Base-by-base conservation (phyloP, 2,329 filamentous ascomycete species). In the Ophiostoma tasmaniense region DNA sequence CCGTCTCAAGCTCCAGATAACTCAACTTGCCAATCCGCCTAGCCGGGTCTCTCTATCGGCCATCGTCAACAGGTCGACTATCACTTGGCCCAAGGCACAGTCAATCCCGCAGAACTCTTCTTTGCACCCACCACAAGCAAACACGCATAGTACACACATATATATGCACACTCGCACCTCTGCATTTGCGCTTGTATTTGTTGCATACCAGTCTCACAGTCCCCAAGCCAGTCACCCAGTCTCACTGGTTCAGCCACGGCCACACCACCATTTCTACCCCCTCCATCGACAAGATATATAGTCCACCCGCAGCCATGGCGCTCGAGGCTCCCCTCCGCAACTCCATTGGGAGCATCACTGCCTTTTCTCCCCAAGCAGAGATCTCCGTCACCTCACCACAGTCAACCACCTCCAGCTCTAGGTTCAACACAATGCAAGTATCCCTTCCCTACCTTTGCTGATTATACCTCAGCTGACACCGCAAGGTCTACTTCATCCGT, bases 241-340 rank as follows among this genome's bases (percentile, higher is more conserved):
- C 55, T 59, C 52, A 30, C 64, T 65, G 22, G 39, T 22, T 4
- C 13, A 28, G 33, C 20, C 42, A n/a, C 30, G 61, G n/a, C 14
- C 59, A 37, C 14, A 25, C 35, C 22, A 25, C 42, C 22, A 45
- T 22, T 37, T 39, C 22, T 66, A 33, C 22, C 14, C 8, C 65
- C 28, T 55, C 39, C 22, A 20, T 28, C 5, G 11, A 30, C 22
- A 20, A 39, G 25, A 64, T 68, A 70, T 67, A 70, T 42, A 20
- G 14, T 25, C 37, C 35, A 45, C 64, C 10, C 25, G 61, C 13
- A 22, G 30, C 73, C 78, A 87, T 87, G 85, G 85, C 85, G 77
- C 81, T 88, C 76, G 83, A 87, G 79, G 86, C 83, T 75, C 87
- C 87, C 71, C 77, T 90, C 74, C 81, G 87, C 75, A 85, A 86